These are phyloP conservation scores for Paraglomus brasilianum DNA, from an alignment of 192 early-diverging fungal species.

Conservation along the genomic window DNA sequence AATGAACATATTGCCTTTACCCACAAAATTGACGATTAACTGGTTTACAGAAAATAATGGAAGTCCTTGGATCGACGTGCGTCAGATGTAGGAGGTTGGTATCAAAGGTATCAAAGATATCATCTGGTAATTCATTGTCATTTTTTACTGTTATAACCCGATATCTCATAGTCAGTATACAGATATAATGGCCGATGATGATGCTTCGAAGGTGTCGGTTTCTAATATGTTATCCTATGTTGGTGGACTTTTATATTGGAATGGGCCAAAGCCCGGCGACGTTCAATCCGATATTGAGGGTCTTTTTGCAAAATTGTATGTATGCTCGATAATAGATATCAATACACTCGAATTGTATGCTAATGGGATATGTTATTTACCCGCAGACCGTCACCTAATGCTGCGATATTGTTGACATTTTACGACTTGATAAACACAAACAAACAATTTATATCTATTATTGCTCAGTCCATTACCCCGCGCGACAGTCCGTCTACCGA, in stretches of 20 bases:
- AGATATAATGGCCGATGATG: slow-evolving; percentile 49
- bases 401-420: slow-evolving; percentile 43
- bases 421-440: slow-evolving; percentile 54
- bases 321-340: no score
- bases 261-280: slow-evolving; percentile 35
- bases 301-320: slow-evolving; percentile 40
- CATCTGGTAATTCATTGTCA: not conserved
- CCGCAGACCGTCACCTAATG: slow-evolving; percentile 44
- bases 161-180: slow-evolving; percentile 37
- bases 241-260: slow-evolving; percentile 43
- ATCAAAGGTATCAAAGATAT: not conserved
- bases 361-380: not conserved
- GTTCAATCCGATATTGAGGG: slow-evolving; percentile 33
- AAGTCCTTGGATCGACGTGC: slow-evolving; percentile 7
- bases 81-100: slow-evolving; percentile 12
- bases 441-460: slow-evolving; percentile 34
- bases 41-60: slow-evolving; percentile 26
- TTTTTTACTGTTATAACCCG: not conserved
- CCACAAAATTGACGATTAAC: not conserved
- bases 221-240: slow-evolving; percentile 44
- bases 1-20: not conserved
- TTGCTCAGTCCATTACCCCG: slow-evolving; percentile 23
- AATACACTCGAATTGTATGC: not conserved
- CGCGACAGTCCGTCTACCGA: not conserved
- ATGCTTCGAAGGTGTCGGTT: slow-evolving; percentile 38